A percentile compares a stretch with the other conserved stretches of the same genome.
These are phyloP conservation scores for Crucihimalaya himalaica DNA, from an alignment of 345 rosid genomes.

Conservation along the genomic window DNA sequence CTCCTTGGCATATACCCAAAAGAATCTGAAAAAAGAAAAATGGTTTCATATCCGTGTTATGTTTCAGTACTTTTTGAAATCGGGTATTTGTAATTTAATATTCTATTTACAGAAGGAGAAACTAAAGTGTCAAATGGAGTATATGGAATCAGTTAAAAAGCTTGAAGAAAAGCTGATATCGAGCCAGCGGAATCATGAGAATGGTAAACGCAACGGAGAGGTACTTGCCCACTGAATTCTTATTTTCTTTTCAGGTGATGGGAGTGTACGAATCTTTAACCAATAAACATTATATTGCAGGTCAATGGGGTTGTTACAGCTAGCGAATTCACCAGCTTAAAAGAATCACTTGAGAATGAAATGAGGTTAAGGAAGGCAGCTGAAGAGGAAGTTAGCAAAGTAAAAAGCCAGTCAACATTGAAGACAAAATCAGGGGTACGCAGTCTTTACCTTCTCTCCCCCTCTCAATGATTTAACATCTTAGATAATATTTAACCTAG, in stretches of 20 bases:
- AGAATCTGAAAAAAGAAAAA: constrained; percentile 1
- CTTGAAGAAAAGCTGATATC: constrained; percentile 82
- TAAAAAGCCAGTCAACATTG: constrained; percentile 62
- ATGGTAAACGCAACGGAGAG: constrained; percentile 55
- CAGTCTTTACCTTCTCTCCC: constrained; percentile 25
- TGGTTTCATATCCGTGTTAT: constrained; percentile 17
- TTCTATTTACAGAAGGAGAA: constrained; percentile 67
- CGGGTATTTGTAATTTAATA: neutral
- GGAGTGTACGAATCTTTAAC: constrained; percentile 7
- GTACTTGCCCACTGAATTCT: constrained; percentile 38
- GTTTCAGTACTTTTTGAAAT: neutral
- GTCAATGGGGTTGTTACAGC: constrained; percentile 41
- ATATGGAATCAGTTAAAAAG: constrained; percentile 86
- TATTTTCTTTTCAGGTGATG: constrained; percentile 19
- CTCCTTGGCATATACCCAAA: neutral
- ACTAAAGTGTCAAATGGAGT: constrained; percentile 84
- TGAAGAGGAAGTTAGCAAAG: constrained; percentile 74
- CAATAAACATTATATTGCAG: constrained; percentile 37
- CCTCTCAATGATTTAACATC: constrained; percentile 13
- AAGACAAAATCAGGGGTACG: constrained; percentile 64
- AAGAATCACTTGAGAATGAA: constrained; percentile 68
- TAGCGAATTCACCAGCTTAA: constrained; percentile 59
- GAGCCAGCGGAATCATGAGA: constrained; percentile 60
- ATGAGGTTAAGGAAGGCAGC: constrained; percentile 68
- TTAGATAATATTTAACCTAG: constrained; percentile 24